Conservation (phyloP, 768 basidiomycete species). For the Cyclocybe aegerita region DNA sequence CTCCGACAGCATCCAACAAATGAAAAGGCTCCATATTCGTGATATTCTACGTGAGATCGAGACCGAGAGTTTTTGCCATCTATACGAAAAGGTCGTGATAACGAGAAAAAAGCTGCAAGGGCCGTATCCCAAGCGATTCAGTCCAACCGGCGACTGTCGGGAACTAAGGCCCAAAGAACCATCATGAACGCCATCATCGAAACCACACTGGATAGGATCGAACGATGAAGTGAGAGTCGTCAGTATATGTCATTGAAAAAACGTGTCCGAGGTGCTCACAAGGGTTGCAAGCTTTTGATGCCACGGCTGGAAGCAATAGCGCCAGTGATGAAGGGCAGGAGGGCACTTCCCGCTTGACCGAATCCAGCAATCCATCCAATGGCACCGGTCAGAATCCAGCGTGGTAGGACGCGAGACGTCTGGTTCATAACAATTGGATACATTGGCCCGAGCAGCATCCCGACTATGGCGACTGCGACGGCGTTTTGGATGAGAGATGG, state of each 20-base stretch:
- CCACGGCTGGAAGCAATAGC: conserved; percentile 62
- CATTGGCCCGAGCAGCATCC: conserved; percentile 72
- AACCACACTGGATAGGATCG: no score
- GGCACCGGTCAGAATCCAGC: conserved; percentile 57
- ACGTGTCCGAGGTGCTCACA: conserved; percentile 36
- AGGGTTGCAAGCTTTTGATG: conserved; percentile 53
- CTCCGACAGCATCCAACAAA: no score
- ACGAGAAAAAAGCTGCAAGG: no score
- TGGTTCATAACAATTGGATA: conserved; percentile 75
- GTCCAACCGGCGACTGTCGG: no score
- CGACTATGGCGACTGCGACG: conserved; percentile 62
- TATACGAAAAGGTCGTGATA: no score
- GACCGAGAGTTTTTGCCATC: no score
- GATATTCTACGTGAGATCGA: no score
- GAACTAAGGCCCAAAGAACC: no score
- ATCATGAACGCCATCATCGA: no score
- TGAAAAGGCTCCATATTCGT: no score
- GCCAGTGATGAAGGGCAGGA: conserved; percentile 69
- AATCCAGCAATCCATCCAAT: conserved; percentile 64
- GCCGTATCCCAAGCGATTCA: no score
- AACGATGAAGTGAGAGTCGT: neutral
- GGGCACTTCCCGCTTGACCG: conserved; percentile 68
- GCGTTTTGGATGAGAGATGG: conserved; percentile 66
- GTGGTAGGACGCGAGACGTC: conserved; percentile 60
- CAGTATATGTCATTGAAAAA: neutral